Conservation (phyloP, 73 alveolate genomes). For the Tetrahymena elliotti region DNA sequence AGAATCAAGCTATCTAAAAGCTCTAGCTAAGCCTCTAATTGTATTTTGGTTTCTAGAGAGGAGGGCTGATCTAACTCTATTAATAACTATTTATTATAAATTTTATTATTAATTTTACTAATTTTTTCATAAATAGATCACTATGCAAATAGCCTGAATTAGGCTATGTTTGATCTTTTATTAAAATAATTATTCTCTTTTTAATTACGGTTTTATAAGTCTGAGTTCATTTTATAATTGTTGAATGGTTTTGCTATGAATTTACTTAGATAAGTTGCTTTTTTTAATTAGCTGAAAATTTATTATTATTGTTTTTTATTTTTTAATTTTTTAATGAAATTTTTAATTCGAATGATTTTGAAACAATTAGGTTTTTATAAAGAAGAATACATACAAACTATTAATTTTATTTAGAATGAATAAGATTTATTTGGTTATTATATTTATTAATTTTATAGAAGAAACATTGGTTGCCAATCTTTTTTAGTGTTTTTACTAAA, state of each 20-base stretch:
- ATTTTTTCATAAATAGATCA: too few species aligned
- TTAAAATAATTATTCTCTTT: background rate
- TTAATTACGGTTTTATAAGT: background rate
- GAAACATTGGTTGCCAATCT: background rate
- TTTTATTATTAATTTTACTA: too few species aligned
- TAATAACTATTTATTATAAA: background rate
- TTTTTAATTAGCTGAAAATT: background rate
- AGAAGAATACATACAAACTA: background rate
- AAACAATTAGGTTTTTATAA: background rate
- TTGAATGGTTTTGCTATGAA: background rate
- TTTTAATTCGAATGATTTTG: background rate
- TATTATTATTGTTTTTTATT: background rate
- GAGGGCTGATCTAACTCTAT: conserved; percentile 34
- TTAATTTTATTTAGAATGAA: background rate
- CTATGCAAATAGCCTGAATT: too few species aligned
- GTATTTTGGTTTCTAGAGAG: conserved; percentile 71
- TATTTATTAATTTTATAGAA: background rate
- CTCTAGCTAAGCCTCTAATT: conserved; percentile 74
- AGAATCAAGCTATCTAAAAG: conserved; percentile 74
- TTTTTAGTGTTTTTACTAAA: too few species aligned
- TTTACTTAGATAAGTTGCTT: background rate
- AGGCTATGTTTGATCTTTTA: too few species aligned
- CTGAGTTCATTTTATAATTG: background rate
- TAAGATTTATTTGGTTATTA: background rate
- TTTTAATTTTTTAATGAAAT: background rate